A percentile compares a stretch with the other conserved stretches of the same genome.
These are phyloP conservation scores for Coniochaeta sp. DNA, from an alignment of 2,329 filamentous ascomycete genomes.

Conservation along the genomic window DNA sequence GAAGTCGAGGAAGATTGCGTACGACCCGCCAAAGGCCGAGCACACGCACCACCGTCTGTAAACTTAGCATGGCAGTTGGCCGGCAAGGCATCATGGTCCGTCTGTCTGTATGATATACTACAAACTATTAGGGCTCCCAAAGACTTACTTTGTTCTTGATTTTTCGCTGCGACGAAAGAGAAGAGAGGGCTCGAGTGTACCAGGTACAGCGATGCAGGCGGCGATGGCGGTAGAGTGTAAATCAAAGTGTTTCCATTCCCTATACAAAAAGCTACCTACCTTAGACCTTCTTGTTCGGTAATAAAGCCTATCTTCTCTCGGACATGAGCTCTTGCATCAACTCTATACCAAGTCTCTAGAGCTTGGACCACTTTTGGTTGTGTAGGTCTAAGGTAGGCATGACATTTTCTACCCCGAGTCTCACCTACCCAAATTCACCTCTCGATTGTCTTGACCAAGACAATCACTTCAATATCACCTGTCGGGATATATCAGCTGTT, in stretches of 20 bases:
- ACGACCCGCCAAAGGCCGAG: conserved; percentile 63
- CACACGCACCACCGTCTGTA: conserved; percentile 38
- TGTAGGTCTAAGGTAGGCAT: too few species aligned
- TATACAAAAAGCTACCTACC: conserved; percentile 11
- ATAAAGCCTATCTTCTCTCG: conserved; percentile 1
- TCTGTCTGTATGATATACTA: conserved; percentile 24
- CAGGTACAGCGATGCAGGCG: conserved; percentile 19
- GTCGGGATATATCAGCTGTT: neutral
- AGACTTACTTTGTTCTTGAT: conserved; percentile 20
- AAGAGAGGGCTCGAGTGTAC: conserved; percentile 15
- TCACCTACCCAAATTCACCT: neutral
- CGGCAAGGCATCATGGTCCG: conserved; percentile 4
- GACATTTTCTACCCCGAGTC: too few species aligned
- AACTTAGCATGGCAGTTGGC: conserved; percentile 8
- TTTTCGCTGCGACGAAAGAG: conserved; percentile 17
- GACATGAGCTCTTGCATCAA: neutral
- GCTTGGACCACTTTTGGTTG: neutral
- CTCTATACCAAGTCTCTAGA: neutral
- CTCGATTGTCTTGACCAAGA: neutral
- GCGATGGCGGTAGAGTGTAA: conserved; percentile 30
- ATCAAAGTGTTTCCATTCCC: conserved; percentile 26
- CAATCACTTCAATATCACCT: neutral
- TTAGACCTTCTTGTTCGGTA: conserved; percentile 11
- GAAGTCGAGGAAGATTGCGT: conserved; percentile 91
- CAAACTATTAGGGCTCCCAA: conserved; percentile 14